A percentile compares a stretch with the other conserved stretches of the same genome.
Evolutionary conservation across 441 rosid species (phyloP).

Genomic region (Mallotus japonicus): DNA sequence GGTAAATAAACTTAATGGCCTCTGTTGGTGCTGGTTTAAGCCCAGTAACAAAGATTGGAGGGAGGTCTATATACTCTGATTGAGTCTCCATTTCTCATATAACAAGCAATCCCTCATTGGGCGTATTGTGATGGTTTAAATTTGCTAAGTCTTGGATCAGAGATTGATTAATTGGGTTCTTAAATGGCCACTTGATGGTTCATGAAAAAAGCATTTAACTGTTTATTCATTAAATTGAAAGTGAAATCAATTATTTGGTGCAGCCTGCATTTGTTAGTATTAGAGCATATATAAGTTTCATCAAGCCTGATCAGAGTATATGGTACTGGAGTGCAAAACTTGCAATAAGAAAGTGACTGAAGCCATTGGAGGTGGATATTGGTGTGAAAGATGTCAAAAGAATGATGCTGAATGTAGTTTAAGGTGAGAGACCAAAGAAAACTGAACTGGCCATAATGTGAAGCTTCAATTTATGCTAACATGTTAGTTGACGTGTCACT

Average conservation of each 20-base stretch:
- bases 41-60: constrained; percentile 52
- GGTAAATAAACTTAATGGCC: too few species aligned
- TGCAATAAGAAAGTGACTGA: constrained; percentile 94
- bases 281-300: constrained; percentile 69
- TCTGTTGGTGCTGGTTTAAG: constrained; percentile 64
- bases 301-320: constrained; percentile 90
- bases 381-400: constrained; percentile 98
- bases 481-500: too few species aligned
- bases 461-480: too few species aligned
- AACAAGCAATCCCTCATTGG: constrained; percentile 59
- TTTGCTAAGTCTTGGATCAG: too few species aligned
- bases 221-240: not conserved
- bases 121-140: constrained; percentile 29
- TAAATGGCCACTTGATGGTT: not conserved
- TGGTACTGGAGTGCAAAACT: constrained; percentile 92
- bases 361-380: constrained; percentile 76
- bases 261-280: constrained; percentile 77
- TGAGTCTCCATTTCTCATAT: constrained; percentile 59
- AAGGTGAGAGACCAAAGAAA: constrained; percentile 42
- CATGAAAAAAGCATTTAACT: not conserved
- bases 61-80: constrained; percentile 69
- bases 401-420: constrained; percentile 68
- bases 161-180: too few species aligned
- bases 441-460: not conserved
- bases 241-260: constrained; percentile 21